Conservation (phyloP, 495 filamentous ascomycete species). For the Jackrogersella minutella region DNA sequence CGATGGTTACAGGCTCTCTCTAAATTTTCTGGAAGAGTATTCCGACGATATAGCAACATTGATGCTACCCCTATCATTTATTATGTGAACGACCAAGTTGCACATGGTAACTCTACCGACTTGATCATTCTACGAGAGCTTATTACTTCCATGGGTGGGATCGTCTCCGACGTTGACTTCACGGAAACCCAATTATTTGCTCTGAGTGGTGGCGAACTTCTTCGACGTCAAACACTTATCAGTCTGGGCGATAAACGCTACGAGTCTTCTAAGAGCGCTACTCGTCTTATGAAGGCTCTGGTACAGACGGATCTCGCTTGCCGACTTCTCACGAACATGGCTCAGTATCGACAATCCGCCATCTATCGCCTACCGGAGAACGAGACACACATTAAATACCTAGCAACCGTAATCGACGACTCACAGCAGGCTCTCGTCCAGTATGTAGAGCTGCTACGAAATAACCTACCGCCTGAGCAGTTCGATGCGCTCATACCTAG, state of each 20-base stretch:
- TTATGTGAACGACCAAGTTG: slow-evolving; percentile 86
- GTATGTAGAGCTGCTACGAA: slow-evolving; percentile 87
- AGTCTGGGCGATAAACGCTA: slow-evolving; percentile 81
- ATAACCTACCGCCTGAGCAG: slow-evolving; percentile 75
- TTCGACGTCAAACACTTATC: slow-evolving; percentile 80
- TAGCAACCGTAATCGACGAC: slow-evolving; percentile 88
- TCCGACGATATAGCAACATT: slow-evolving; percentile 82
- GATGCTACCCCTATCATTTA: slow-evolving; percentile 85
- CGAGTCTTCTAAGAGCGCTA: slow-evolving; percentile 66
- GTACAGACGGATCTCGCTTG: slow-evolving; percentile 75
- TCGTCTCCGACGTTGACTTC: slow-evolving; percentile 82
- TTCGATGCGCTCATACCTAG: slow-evolving; percentile 86
- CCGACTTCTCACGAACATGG: slow-evolving; percentile 84
- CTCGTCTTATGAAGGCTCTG: slow-evolving; percentile 79
- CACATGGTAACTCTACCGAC: slow-evolving; percentile 80
- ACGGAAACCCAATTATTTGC: slow-evolving; percentile 85
- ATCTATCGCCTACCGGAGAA: slow-evolving; percentile 72
- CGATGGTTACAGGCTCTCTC: slow-evolving; percentile 87
- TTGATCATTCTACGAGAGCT: slow-evolving; percentile 88
- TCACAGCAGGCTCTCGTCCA: slow-evolving; percentile 84
- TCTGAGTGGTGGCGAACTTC: slow-evolving; percentile 82
- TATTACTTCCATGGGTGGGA: slow-evolving; percentile 89
- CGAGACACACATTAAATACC: slow-evolving; percentile 77
- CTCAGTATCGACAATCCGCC: slow-evolving; percentile 83
- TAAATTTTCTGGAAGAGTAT: slow-evolving; percentile 85